phyloP scores from a whole-genome alignment of 345 rosid species.

The Raphanus raphanistrum region DNA sequence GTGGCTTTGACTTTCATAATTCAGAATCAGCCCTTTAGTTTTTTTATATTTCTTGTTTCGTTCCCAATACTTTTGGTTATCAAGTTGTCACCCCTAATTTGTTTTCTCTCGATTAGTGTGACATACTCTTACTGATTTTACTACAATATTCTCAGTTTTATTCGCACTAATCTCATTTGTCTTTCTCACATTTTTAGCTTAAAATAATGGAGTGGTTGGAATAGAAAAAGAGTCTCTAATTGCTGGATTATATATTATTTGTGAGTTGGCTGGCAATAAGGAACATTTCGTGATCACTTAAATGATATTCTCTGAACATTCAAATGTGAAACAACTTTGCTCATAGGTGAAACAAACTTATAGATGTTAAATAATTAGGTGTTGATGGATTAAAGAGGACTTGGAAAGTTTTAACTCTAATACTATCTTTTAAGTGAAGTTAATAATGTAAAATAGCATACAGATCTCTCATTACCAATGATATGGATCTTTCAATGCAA shows the following conservation, averaged over 20 bases:
- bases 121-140: neutral
- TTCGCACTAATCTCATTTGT: neutral
- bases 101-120: neutral
- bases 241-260: neutral
- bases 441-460: neutral
- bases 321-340: neutral
- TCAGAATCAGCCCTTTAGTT: neutral
- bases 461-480: neutral
- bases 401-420: neutral
- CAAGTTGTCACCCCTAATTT: neutral
- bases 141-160: neutral
- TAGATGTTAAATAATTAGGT: neutral
- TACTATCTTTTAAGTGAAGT: neutral
- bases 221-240: neutral
- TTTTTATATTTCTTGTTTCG: neutral
- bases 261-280: neutral
- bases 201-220: conserved; percentile 2
- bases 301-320: neutral
- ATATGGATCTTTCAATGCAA: neutral
- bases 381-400: neutral
- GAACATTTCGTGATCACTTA: neutral
- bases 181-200: neutral
- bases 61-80: neutral
- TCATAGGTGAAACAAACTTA: neutral
- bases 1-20: conserved; percentile 37